A percentile compares a stretch with the other conserved stretches of the same genome.
Evolutionary conservation across 2,329 filamentous ascomycete genomes (phyloP).

Genomic region (Phaeoacremonium minimum): DNA sequence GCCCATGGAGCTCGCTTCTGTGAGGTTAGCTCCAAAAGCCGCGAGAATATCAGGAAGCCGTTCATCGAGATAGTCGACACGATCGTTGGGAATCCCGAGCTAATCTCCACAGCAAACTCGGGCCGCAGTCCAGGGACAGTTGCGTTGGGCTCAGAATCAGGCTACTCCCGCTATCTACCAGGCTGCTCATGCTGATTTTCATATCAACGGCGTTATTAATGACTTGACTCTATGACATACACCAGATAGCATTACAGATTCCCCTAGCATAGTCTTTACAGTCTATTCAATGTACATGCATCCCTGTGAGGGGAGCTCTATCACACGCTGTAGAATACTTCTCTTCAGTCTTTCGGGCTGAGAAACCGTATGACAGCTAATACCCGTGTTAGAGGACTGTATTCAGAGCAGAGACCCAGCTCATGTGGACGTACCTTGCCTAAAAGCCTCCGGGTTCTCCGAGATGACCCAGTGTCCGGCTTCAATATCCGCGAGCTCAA

Average conservation of each 20-base stretch:
- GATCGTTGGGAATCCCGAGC: slow-evolving; percentile 39
- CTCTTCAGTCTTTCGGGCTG: slow-evolving; percentile 22
- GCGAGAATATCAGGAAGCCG: slow-evolving; percentile 43
- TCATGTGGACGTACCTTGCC: slow-evolving; percentile 51
- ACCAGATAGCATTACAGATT: too few species aligned
- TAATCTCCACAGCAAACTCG: slow-evolving; percentile 26
- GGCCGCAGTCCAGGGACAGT: slow-evolving; percentile 20
- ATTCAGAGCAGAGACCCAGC: not conserved
- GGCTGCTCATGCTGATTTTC: slow-evolving; percentile 18
- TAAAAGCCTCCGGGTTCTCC: slow-evolving; percentile 79
- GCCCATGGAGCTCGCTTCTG: slow-evolving; percentile 43
- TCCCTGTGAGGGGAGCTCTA: too few species aligned
- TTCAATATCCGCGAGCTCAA: slow-evolving; percentile 69
- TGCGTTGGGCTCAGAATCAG: slow-evolving; percentile 17
- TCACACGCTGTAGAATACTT: too few species aligned
- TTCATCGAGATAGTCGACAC: slow-evolving; percentile 48
- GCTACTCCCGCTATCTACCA: slow-evolving; percentile 7
- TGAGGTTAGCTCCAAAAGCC: slow-evolving; percentile 49
- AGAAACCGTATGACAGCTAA: slow-evolving; percentile 28
- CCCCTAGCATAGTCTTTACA: too few species aligned
- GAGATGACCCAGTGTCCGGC: slow-evolving; percentile 85
- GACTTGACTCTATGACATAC: too few species aligned
- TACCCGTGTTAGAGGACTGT: slow-evolving; percentile 2
- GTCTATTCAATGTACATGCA: too few species aligned
- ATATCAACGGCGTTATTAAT: too few species aligned